Conservation (phyloP, 495 filamentous ascomycete genomes). For the Annulohypoxylon maeteangense region DNA sequence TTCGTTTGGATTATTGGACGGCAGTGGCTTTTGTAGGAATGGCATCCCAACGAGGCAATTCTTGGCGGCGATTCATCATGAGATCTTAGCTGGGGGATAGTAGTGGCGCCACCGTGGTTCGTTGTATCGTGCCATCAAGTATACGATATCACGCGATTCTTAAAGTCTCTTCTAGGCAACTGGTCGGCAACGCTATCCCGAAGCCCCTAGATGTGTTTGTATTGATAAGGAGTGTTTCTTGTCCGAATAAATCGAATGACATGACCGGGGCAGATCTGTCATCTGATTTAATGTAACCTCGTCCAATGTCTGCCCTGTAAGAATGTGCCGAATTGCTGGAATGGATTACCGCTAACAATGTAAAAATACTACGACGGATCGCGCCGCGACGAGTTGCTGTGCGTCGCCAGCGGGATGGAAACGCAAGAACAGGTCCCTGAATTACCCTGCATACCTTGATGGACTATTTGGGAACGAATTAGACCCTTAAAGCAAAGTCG, state of each 20-base stretch:
- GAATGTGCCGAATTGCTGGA: slow-evolving; percentile 16
- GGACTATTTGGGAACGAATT: slow-evolving; percentile 5
- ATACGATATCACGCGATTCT: slow-evolving; percentile 35
- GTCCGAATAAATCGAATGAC: slow-evolving; percentile 32
- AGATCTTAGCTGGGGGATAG: slow-evolving; percentile 25
- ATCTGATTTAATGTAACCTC: slow-evolving; percentile 32
- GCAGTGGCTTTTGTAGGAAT: slow-evolving; percentile 21
- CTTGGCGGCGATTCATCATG: slow-evolving; percentile 37
- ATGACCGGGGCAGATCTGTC: slow-evolving; percentile 35
- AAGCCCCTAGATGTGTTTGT: slow-evolving; percentile 13
- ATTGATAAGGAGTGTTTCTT: slow-evolving; percentile 30
- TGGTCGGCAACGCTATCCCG: slow-evolving; percentile 30
- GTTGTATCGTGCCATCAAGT: slow-evolving; percentile 34
- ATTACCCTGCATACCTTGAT: slow-evolving; percentile 9
- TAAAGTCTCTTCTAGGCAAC: slow-evolving; percentile 17
- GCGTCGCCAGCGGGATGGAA: not conserved
- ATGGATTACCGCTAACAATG: slow-evolving; percentile 3
- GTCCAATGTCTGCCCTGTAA: slow-evolving; percentile 28
- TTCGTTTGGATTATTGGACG: slow-evolving; percentile 28
- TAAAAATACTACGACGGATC: slow-evolving; percentile 10
- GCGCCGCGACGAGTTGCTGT: slow-evolving; percentile 13
- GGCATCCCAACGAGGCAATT: slow-evolving; percentile 26
- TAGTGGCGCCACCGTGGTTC: slow-evolving; percentile 34
- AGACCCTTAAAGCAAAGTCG: not conserved
- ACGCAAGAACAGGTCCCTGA: slow-evolving; percentile 20